phyloP scores from a whole-genome alignment of 345 rosid genomes.

The Hypericum androsaemum region DNA sequence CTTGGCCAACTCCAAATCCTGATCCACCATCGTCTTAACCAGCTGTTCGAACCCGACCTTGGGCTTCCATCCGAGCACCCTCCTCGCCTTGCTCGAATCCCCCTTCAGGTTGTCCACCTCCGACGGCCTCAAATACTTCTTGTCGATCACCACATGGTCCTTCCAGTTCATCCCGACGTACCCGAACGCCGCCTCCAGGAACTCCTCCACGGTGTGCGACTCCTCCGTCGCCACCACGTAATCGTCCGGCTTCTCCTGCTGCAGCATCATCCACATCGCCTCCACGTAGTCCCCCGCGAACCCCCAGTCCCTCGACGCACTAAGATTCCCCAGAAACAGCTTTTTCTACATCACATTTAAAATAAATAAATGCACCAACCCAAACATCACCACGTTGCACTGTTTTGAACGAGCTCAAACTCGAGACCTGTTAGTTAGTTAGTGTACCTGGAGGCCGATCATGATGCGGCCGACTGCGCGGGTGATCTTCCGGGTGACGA shows the following conservation, averaged over 20 bases:
- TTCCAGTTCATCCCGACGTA: constrained; percentile 47
- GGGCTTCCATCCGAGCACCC: constrained; percentile 64
- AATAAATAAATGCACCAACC: too few relatives aligned
- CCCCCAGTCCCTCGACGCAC: constrained; percentile 93
- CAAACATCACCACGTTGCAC: too few relatives aligned
- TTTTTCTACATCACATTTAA: constrained; percentile 48
- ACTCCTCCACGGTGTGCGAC: constrained; percentile 82
- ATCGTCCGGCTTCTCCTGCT: constrained; percentile 85
- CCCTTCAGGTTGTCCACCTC: constrained; percentile 57
- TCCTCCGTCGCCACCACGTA: constrained; percentile 96
- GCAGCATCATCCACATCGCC: constrained; percentile 99
- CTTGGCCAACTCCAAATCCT: constrained; percentile 70
- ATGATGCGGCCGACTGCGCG: constrained; percentile 88
- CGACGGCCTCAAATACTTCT: constrained; percentile 49
- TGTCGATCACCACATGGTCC: constrained; percentile 53
- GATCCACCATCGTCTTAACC: constrained; percentile 91
- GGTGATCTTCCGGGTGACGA: constrained; percentile 88
- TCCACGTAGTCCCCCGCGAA: constrained; percentile 93
- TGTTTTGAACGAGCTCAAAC: too few relatives aligned
- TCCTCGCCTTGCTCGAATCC: constrained; percentile 47
- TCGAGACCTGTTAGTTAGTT: too few relatives aligned
- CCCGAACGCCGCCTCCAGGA: constrained; percentile 69
- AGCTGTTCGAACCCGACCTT: constrained; percentile 67
- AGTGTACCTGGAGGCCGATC: constrained; percentile 31
- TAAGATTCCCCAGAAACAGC: constrained; percentile 70